Percentiles rank a stretch among this genome's conserved stretches.
These are phyloP conservation scores for Cladophialophora immunda DNA, from an alignment of 2,329 filamentous ascomycete species.

Conservation along the genomic window DNA sequence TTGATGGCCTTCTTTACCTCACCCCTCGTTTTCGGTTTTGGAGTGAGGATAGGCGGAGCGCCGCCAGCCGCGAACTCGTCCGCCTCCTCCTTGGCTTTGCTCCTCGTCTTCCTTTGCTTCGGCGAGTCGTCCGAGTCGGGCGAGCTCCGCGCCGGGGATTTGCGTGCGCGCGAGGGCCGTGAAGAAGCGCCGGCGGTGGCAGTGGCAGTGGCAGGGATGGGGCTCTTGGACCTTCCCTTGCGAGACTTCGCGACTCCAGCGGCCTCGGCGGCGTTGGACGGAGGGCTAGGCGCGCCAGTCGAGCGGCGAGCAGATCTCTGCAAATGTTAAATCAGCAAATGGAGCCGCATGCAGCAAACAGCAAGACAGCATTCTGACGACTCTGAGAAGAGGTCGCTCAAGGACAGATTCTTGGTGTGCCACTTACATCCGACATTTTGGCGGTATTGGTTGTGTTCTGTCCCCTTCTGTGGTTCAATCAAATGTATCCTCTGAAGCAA, in stretches of 20 bases:
- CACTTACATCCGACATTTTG: neutral
- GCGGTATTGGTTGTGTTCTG: neutral
- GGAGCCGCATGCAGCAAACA: neutral
- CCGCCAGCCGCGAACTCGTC: slow-evolving; percentile 8
- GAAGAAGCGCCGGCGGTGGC: neutral
- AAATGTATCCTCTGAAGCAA: too few relatives aligned
- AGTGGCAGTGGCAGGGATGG: neutral
- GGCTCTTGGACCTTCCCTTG: neutral
- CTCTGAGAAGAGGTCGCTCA: too few relatives aligned
- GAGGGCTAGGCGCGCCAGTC: neutral
- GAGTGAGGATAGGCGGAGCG: neutral
- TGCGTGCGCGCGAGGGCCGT: neutral
- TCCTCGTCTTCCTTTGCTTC: neutral
- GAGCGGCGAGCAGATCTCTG: neutral
- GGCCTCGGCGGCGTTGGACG: neutral
- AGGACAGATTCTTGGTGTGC: neutral
- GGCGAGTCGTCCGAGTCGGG: neutral
- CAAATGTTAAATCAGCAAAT: neutral
- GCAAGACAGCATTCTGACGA: too few relatives aligned
- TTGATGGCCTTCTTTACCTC: slow-evolving; percentile 6
- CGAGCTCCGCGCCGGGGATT: neutral
- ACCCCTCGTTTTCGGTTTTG: neutral
- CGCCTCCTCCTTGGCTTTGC: neutral
- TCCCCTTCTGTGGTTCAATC: neutral
- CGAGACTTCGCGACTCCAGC: neutral